Percentiles rank a stretch among this genome's conserved stretches.
Conservation (phyloP, 345 rosid genomes). For the Gynandropsis gynandra region DNA sequence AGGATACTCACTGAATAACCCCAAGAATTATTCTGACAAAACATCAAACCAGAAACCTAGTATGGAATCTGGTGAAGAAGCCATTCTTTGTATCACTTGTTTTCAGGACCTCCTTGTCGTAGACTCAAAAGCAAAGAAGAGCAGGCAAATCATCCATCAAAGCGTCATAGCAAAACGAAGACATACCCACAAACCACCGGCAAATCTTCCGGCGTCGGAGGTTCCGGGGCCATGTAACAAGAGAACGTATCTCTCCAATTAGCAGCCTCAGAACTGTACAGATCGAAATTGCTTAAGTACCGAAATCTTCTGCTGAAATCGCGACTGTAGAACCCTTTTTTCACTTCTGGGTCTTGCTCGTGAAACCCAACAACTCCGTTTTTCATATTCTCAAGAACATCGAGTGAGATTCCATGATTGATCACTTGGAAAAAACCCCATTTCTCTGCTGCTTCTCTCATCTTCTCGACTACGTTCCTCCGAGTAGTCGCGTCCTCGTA, state of each 20-base stretch:
- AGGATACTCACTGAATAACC: too few species aligned
- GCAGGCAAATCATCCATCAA: too few species aligned
- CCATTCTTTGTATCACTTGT: too few species aligned
- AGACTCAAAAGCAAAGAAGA: too few species aligned
- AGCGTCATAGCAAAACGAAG: not conserved
- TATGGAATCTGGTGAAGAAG: too few species aligned
- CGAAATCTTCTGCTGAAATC: slow-evolving; percentile 12
- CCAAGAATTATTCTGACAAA: too few species aligned
- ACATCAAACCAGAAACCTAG: too few species aligned
- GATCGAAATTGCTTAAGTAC: slow-evolving; percentile 30
- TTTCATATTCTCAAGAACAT: slow-evolving; percentile 18
- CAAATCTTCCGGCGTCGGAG: slow-evolving; percentile 26
- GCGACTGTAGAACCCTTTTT: slow-evolving; percentile 18
- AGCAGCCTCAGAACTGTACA: slow-evolving; percentile 23
- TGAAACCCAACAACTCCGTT: slow-evolving; percentile 24
- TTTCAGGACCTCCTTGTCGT: too few species aligned
- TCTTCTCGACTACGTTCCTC: not conserved
- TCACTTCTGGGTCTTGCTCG: slow-evolving; percentile 19
- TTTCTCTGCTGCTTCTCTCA: slow-evolving; percentile 19
- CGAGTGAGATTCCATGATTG: slow-evolving; percentile 23
- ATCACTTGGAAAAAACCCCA: slow-evolving; percentile 31
- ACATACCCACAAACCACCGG: slow-evolving; percentile 26
- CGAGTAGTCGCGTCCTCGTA: not conserved
- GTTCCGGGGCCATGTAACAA: slow-evolving; percentile 27
- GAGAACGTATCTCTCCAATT: slow-evolving; percentile 37